Evolutionary conservation across 768 basidiomycete species (phyloP).

Genomic region (Lyophyllum shimeji): DNA sequence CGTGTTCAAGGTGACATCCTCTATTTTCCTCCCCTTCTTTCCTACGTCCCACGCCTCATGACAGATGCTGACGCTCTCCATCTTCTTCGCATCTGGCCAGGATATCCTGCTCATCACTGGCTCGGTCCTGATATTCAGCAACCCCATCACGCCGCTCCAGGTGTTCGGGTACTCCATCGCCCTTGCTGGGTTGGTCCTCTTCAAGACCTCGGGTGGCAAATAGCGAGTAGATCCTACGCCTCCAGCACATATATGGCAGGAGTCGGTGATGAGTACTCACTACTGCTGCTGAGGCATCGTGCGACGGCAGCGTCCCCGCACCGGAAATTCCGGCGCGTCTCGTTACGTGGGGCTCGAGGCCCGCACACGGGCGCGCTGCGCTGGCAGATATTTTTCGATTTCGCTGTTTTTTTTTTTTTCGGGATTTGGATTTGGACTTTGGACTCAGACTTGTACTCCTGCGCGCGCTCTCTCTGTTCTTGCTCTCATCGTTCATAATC

Average conservation of each 20-base stretch:
- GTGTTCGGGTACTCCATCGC: conserved; percentile 91
- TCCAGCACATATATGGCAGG: too few species aligned
- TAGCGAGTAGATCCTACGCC: conserved; percentile 29
- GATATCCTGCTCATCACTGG: conserved; percentile 94
- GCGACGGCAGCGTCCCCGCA: too few species aligned
- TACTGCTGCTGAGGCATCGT: too few species aligned
- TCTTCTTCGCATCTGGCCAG: conserved; percentile 31
- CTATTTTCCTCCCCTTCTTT: too few species aligned
- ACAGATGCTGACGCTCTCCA: not conserved
- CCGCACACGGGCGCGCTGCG: not conserved
- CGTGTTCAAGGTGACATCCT: conserved; percentile 87
- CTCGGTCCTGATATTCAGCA: conserved; percentile 84
- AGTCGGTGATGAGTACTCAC: too few species aligned
- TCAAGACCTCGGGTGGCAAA: conserved; percentile 75
- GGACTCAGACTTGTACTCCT: not conserved
- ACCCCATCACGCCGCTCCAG: conserved; percentile 79
- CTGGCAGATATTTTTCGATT: not conserved
- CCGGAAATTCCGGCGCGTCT: too few species aligned
- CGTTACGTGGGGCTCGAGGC: not conserved
- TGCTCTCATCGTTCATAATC: not conserved
- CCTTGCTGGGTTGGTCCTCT: conserved; percentile 78
- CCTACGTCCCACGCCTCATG: too few species aligned
- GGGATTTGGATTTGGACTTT: not conserved
- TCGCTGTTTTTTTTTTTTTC: not conserved
- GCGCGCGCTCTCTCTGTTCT: not conserved